Conservation (phyloP, 2,329 filamentous ascomycete species). For the Trematosphaeria pertusa region DNA sequence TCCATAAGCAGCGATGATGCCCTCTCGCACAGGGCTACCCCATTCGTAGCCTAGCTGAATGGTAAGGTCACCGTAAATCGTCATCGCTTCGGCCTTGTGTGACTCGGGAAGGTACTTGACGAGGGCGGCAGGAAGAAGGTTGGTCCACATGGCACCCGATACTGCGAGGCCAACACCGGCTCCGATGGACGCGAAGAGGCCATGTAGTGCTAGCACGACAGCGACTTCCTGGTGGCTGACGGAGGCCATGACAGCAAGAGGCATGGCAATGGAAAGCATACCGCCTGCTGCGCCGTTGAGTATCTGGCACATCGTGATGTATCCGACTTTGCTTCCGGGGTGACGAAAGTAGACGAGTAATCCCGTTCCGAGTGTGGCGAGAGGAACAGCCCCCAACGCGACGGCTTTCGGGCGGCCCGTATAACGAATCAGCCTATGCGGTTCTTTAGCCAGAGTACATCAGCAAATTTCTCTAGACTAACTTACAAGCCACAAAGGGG, state of each 20-base stretch:
- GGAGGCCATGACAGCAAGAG: slow-evolving; percentile 36
- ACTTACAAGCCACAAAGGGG: slow-evolving; percentile 34
- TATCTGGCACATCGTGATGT: slow-evolving; percentile 45
- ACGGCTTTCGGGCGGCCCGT: slow-evolving; percentile 42
- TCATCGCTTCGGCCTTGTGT: background rate
- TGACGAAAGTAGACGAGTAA: slow-evolving; percentile 42
- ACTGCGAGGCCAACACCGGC: background rate
- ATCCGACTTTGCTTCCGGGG: slow-evolving; percentile 36
- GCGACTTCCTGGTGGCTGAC: slow-evolving; percentile 40
- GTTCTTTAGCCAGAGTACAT: too few species aligned
- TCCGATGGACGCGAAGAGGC: slow-evolving; percentile 56
- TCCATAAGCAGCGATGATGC: slow-evolving; percentile 7
- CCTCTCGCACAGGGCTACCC: slow-evolving; percentile 3
- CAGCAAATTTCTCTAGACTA: too few species aligned
- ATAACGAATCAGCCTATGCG: slow-evolving; percentile 32
- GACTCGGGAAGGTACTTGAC: background rate
- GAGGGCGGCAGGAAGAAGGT: background rate
- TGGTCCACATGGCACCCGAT: slow-evolving; percentile 10
- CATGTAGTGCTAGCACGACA: slow-evolving; percentile 53
- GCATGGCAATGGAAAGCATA: slow-evolving; percentile 38
- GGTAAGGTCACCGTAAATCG: slow-evolving; percentile 2
- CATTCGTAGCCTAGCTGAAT: slow-evolving; percentile 1
- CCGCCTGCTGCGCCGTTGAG: slow-evolving; percentile 40
- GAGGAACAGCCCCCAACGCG: slow-evolving; percentile 34
- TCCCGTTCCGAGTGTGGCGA: slow-evolving; percentile 37